phyloP scores from a whole-genome alignment of 1,284 basidiomycete genomes.

The Fomitopsis palustris region DNA sequence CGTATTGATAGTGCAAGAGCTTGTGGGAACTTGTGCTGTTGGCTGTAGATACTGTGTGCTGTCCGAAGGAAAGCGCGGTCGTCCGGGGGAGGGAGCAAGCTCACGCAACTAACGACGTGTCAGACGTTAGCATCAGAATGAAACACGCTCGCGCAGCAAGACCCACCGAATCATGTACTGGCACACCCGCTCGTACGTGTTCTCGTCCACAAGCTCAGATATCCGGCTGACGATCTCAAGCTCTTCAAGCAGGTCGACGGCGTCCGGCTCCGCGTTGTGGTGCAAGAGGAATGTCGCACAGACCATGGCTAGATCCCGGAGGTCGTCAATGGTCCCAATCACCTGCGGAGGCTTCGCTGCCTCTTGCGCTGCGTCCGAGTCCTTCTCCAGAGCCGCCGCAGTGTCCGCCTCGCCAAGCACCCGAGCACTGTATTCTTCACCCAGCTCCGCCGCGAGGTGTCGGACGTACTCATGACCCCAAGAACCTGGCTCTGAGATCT shows the following conservation, averaged over 20 bases:
- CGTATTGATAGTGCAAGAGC: conserved; percentile 88
- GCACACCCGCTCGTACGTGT: conserved; percentile 93
- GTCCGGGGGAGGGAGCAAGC: conserved; percentile 90
- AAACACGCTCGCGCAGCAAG: background rate
- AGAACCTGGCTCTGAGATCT: conserved; percentile 83
- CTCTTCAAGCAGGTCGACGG: conserved; percentile 94
- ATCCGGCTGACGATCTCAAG: conserved; percentile 88
- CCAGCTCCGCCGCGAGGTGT: conserved; percentile 94
- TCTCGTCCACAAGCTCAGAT: conserved; percentile 75
- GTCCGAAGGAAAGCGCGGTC: conserved; percentile 89
- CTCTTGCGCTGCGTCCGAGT: conserved; percentile 26
- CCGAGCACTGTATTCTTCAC: conserved; percentile 83
- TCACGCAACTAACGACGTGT: conserved; percentile 73
- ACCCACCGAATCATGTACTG: conserved; percentile 94
- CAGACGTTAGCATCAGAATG: background rate
- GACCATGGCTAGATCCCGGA: conserved; percentile 77
- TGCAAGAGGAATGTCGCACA: conserved; percentile 90
- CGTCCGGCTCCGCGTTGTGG: conserved; percentile 98
- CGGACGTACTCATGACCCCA: conserved; percentile 99
- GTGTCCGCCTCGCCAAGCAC: conserved; percentile 32
- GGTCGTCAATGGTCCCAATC: conserved; percentile 64
- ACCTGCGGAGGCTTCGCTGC: conserved; percentile 16
- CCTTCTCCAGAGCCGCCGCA: conserved; percentile 28
- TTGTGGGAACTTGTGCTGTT: conserved; percentile 88
- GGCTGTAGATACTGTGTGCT: conserved; percentile 88